Base-by-base conservation (phyloP, 2,329 filamentous ascomycete species). In the Boeremia lycopersici region DNA sequence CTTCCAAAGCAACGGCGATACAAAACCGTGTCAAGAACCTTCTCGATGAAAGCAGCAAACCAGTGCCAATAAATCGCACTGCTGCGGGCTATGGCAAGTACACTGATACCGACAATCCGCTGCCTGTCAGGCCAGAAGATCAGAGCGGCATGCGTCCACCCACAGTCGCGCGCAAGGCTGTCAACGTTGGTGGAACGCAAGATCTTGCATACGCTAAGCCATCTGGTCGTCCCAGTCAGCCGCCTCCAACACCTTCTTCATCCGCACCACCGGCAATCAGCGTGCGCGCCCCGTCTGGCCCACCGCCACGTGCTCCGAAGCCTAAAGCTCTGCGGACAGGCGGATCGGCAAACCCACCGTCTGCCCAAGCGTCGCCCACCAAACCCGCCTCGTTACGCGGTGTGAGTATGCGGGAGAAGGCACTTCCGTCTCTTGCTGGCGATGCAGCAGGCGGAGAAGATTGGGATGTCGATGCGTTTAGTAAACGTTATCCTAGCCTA, bases 11-110 rank as follows among this genome's bases (percentile, higher is more conserved):
- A 15, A 84, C 87, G n/a, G 90, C 88, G 25, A 99, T 99, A 65
- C 92, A 98, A 72, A 92, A 90, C 69, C 88, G 93, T 60, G 91
- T 99, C 49, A 90, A 96, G 77, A 91, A 86, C 44, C 80, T 98
- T 44, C 79, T 99, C 13, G 88, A 87, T 57, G 93, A 97, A 68
- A 91, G 89, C 35, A 66, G 63, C 50, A 75, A 74, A 48, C 80
- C 85, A 5, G 76, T 81, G 0, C 71, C 82, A 1, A 77, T 78
- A 12, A 83, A 85, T 26, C 86, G 87, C 62, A 96, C 91, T 0
- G 93, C 93, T 0, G 88, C 93, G 60, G 93, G 93, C 0, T 98
- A 98, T 71, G 95, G 95, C 7, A 88, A 88, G 56, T 97, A 90
- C 73, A 92, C 93, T 17, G 89, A 71, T 23, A 65, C 63, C 0